A percentile compares a stretch with the other conserved stretches of the same genome.
Conservation (phyloP, 768 basidiomycete genomes). For the Epithele typhae region DNA sequence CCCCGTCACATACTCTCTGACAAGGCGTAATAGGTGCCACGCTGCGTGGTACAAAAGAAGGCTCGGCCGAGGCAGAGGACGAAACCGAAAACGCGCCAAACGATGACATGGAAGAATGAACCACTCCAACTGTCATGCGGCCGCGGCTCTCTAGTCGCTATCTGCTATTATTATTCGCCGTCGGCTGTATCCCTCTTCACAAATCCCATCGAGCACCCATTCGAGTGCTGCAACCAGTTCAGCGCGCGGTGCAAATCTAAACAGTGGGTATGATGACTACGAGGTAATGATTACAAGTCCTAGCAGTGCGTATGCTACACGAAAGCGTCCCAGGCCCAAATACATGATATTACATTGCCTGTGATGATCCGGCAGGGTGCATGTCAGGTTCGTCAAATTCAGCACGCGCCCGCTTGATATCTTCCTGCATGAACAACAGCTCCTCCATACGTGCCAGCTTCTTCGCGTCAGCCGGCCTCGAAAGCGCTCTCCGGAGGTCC, state of each 20-base stretch:
- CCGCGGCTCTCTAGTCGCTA: not conserved
- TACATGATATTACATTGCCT: no score
- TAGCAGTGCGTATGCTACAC: constrained; percentile 1
- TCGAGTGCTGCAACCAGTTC: not conserved
- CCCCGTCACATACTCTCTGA: constrained; percentile 7
- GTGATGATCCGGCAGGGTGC: constrained; percentile 40
- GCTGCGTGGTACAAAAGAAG: constrained; percentile 18
- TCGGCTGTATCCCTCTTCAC: no score
- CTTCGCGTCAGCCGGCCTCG: constrained; percentile 84
- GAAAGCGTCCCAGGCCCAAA: not conserved
- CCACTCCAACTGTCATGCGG: no score
- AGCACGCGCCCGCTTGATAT: constrained; percentile 82
- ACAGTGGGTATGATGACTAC: no score
- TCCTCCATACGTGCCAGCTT: constrained; percentile 93
- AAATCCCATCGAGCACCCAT: no score
- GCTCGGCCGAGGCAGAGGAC: constrained; percentile 21
- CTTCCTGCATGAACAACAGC: constrained; percentile 88
- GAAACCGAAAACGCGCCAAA: constrained; percentile 34
- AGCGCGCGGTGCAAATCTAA: no score
- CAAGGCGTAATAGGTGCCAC: constrained; percentile 26
- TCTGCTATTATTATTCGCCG: no score
- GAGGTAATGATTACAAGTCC: constrained; percentile 2
- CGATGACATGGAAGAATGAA: constrained; percentile 69
- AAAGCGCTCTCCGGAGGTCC: constrained; percentile 76
- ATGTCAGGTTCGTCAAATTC: constrained; percentile 64